Evolutionary conservation across 106 monocot species (phyloP), one percentile per base, ranked within the genome.

Genomic region (Triglochin maritima): DNA sequence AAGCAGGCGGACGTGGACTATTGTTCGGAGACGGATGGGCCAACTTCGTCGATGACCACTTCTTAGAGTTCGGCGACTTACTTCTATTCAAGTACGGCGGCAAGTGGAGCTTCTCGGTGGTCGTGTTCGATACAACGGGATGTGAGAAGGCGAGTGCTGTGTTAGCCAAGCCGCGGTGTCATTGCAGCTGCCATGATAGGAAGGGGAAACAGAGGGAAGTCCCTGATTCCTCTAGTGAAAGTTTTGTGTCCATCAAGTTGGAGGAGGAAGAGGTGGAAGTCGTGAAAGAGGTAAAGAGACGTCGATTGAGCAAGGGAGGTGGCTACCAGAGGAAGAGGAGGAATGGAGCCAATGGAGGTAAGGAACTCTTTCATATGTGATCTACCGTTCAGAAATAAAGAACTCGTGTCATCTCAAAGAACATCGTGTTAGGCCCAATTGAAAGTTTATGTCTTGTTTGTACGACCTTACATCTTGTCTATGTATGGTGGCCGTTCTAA

Each of bases 31-130:
- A 63, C 4, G 89, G 83, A 13, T 89, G 89, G 89, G 72, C 69
- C 14, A 68, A 65, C 42, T 89, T 89, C 47, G 79, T 68, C 43
- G 43, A 16, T 4, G 85, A 89, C 47, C 85, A 89, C 59, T 66
- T 71, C 10, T 11, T 89, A 7, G 9, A 48, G 29, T 3, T 47
- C 0, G 82, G 89, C 8, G 83, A 89, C 12, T 79, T 89, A 62
- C 65, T 85, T 60, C 54, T 86, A 4, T 86, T 89, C 74, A 17
- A 60, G 29, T 83, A 83, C 53, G 71, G 74, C 5, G 85, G 83
- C 2, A 45, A 14, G 6, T 71, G n/a, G 1, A 57, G 59, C 11
- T 86, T 89, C 62, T 64, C 70, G 5, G 89, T 89, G 3, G 11
- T 69, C 66, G 59, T 86, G n/a, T 82, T 86, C 58, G 76, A 81